Percentiles rank a stretch among this genome's conserved stretches.
Conservation (phyloP, 2,329 filamentous ascomycete genomes). For the Volutella citrinella region DNA sequence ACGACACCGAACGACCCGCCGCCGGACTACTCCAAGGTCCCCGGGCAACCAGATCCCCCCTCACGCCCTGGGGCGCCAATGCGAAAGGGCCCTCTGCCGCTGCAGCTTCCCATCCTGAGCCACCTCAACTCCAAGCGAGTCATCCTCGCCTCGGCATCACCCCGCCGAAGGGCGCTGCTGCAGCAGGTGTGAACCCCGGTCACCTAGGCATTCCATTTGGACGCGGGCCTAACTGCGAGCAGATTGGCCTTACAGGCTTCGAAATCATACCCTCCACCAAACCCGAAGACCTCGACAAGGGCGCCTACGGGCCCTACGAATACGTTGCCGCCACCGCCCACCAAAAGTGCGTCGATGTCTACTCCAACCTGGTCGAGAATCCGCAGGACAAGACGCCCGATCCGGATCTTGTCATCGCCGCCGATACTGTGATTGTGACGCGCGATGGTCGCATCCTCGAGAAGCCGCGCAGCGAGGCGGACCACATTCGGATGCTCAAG, state of each 20-base stretch:
- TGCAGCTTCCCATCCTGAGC: conserved; percentile 77
- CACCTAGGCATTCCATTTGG: too few relatives aligned
- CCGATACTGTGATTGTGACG: conserved; percentile 86
- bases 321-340: conserved; percentile 87
- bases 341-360: conserved; percentile 77
- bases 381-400: conserved; percentile 53
- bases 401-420: conserved; percentile 80
- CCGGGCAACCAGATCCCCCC: conserved; percentile 33
- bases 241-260: conserved; percentile 77
- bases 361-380: conserved; percentile 43
- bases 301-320: conserved; percentile 71
- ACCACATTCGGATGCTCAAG: conserved; percentile 83
- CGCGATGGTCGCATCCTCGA: conserved; percentile 77
- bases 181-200: too few relatives aligned
- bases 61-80: conserved; percentile 28
- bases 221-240: too few relatives aligned
- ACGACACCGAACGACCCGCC: conserved; percentile 38
- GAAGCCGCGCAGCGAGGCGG: conserved; percentile 78
- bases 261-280: conserved; percentile 82
- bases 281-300: conserved; percentile 82
- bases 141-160: conserved; percentile 87
- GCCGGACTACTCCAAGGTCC: conserved; percentile 43
- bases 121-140: conserved; percentile 75
- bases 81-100: conserved; percentile 57
- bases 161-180: conserved; percentile 78